Percentiles rank a stretch among this genome's conserved stretches.
Evolutionary conservation across 108 stramenopile genomes (phyloP).

Genomic region (Stephanodiscus minutulus): DNA sequence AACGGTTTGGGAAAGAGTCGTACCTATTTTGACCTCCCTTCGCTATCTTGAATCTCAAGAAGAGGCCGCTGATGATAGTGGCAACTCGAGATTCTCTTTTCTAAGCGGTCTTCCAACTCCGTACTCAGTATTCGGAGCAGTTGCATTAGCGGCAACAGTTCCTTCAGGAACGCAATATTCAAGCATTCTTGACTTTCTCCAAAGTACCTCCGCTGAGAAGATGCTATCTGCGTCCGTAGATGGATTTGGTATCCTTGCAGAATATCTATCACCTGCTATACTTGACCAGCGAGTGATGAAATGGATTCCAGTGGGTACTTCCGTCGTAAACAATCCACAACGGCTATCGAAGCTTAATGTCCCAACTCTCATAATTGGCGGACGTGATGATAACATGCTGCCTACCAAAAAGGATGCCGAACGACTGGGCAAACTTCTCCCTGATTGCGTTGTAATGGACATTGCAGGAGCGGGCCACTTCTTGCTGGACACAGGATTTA

Average conservation of each 20-base stretch:
- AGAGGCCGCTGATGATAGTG: constrained; percentile 21
- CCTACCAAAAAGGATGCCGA: constrained; percentile 69
- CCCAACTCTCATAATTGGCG: constrained; percentile 76
- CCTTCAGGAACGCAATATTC: constrained; percentile 62
- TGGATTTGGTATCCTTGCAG: constrained; percentile 63
- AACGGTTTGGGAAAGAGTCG: constrained; percentile 72
- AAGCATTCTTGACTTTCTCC: constrained; percentile 56
- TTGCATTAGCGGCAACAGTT: constrained; percentile 57
- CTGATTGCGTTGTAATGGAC: constrained; percentile 62
- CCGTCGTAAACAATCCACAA: constrained; percentile 54
- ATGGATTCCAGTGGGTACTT: constrained; percentile 74
- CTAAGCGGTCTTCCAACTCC: constrained; percentile 52
- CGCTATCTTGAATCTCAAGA: constrained; percentile 49
- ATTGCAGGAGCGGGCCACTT: constrained; percentile 75
- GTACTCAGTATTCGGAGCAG: constrained; percentile 70
- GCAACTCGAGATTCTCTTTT: constrained; percentile 15
- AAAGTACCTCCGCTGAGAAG: constrained; percentile 26
- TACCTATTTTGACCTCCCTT: constrained; percentile 63
- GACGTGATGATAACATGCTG: constrained; percentile 76
- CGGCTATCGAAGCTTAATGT: constrained; percentile 59
- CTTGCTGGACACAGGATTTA: constrained; percentile 75
- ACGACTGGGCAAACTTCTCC: constrained; percentile 61
- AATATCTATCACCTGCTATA: constrained; percentile 59
- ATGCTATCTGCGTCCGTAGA: constrained; percentile 42
- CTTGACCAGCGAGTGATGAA: constrained; percentile 71